Conservation (phyloP, 163 green algal genomes). For the Trebouxia gelatinosa region DNA sequence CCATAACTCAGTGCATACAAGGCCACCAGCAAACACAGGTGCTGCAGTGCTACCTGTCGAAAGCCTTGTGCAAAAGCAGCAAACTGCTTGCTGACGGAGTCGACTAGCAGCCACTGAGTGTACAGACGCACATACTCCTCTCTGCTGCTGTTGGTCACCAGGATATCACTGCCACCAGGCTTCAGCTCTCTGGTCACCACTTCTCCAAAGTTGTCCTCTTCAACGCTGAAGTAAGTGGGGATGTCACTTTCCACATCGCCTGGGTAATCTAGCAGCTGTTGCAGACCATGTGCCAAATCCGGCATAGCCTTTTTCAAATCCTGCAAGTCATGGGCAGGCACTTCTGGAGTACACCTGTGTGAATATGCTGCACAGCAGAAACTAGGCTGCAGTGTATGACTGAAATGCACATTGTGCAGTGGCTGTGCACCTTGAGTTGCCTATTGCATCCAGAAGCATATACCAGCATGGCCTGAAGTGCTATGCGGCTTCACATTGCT, state of each 20-base stretch:
- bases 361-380: background rate
- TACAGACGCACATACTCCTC: constrained; percentile 78
- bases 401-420: background rate
- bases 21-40: too few relatives aligned
- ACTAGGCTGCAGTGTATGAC: background rate
- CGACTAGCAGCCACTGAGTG: constrained; percentile 66
- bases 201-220: constrained; percentile 67
- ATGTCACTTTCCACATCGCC: constrained; percentile 73
- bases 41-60: constrained; percentile 44
- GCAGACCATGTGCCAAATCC: constrained; percentile 58
- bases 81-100: constrained; percentile 68
- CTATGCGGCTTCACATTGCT: too few relatives aligned
- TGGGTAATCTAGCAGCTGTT: constrained; percentile 74
- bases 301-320: constrained; percentile 74
- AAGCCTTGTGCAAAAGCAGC: constrained; percentile 79
- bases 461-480: too few relatives aligned
- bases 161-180: constrained; percentile 54
- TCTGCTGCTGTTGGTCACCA: constrained; percentile 66
- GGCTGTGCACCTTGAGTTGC: background rate
- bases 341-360: background rate
- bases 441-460: too few relatives aligned
- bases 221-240: constrained; percentile 56
- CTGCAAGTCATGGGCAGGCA: background rate
- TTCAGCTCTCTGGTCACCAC: constrained; percentile 58
- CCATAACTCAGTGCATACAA: too few relatives aligned